Evolutionary conservation across 768 basidiomycete genomes (phyloP), one percentile per base, ranked within the genome.

Genomic region (Naganishia antarctica): DNA sequence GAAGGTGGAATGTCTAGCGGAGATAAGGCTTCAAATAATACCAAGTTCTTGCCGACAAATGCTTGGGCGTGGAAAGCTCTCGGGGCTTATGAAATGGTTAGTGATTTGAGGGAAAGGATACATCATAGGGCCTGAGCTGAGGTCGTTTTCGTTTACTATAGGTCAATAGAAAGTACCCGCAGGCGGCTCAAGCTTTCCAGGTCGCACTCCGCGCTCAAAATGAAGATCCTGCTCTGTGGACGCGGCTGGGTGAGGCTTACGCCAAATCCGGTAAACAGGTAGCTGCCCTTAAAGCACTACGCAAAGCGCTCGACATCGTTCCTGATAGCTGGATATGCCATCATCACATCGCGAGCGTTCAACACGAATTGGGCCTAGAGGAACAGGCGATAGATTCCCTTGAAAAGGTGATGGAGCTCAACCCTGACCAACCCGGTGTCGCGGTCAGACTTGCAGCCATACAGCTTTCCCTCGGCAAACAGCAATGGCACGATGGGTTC

Each of bases 11-110:
- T 83, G 25, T 26, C 53, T 9, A 78, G 77, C 3, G 79, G 80
- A 8, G 82, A 82, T 50, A 74, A 70, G 73, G 83, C 69, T 86
- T 86, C 73, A 80, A 47, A 31, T n/a, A 34, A 43, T 31, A 85
- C 45, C 48, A 61, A 69, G 44, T 75, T 78, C 57, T 69, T 73
- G 8, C 87, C 89, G 0, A 85, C 84, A 40, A 92, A 94, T 70
- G 83, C 87, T 8, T 99, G 96, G 96, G 96, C 96, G 3, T 99
- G 94, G 93, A 97, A 96, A 78, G 93, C 66, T 31, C 26, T 62
- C 1, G 66, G 66, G 8, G 60, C 61, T 21, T 61, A 62, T 21
- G 50, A 67, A 28, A 67, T 67, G 66, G 66, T 67, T 31, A 49
- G 66, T 15, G 16, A 7, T 9, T 18, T 37, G 18, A 0, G 9